phyloP scores from a whole-genome alignment of 768 basidiomycete genomes.

The Roridomyces roridus region DNA sequence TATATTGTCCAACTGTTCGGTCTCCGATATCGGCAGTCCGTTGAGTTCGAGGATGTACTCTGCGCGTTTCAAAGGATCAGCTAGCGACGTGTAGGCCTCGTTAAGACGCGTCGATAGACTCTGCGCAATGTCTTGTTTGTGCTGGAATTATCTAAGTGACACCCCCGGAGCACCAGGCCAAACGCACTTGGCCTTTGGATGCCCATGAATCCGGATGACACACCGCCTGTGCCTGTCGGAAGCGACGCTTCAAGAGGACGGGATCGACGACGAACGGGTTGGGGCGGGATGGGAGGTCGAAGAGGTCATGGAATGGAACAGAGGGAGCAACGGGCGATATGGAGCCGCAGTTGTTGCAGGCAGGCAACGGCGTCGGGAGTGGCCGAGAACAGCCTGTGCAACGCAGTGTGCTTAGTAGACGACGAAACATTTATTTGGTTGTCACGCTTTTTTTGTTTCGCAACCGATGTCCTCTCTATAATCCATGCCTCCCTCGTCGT shows the following conservation, averaged over 20 bases:
- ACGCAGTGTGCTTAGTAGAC: constrained; percentile 2
- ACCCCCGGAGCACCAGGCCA: not conserved
- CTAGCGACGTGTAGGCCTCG: constrained; percentile 78
- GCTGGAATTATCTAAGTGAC: constrained; percentile 7
- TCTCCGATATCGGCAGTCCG: constrained; percentile 64
- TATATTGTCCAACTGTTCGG: constrained; percentile 74
- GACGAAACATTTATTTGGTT: constrained; percentile 1
- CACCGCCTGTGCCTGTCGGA: constrained; percentile 72
- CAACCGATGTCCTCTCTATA: too few relatives aligned
- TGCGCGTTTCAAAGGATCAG: constrained; percentile 74
- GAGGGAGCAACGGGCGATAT: constrained; percentile 64
- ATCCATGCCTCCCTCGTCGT: not conserved
- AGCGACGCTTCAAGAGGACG: constrained; percentile 63
- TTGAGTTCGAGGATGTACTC: constrained; percentile 81
- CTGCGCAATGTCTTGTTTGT: constrained; percentile 64
- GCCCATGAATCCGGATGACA: constrained; percentile 92
- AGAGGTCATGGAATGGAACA: constrained; percentile 69
- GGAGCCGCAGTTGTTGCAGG: constrained; percentile 74
- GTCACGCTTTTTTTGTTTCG: too few relatives aligned
- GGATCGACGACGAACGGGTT: constrained; percentile 79
- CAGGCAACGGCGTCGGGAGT: constrained; percentile 71
- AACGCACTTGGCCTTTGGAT: constrained; percentile 62
- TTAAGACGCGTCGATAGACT: constrained; percentile 79
- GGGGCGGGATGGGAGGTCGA: constrained; percentile 63
- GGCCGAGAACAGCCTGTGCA: constrained; percentile 71